phyloP scores from a whole-genome alignment of 805 yeast species.

The Kazachstania bromeliacearum region DNA sequence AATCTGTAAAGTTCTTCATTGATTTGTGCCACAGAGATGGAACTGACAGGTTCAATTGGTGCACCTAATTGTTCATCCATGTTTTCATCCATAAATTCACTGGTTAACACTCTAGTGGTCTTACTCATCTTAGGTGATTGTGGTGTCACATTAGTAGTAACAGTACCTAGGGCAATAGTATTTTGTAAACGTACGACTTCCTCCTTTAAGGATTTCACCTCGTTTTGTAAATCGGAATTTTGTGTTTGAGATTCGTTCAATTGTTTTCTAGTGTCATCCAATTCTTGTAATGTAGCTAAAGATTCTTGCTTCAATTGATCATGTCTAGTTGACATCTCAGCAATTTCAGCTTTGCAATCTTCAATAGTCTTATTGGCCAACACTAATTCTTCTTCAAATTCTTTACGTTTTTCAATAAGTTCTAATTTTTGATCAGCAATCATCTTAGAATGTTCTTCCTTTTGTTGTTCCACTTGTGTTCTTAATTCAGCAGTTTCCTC shows the following conservation, averaged over 20 bases:
- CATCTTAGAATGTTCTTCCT: conserved; percentile 41
- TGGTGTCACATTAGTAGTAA: conserved; percentile 21
- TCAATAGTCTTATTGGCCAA: conserved; percentile 48
- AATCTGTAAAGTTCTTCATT: conserved; percentile 66
- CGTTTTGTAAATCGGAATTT: conserved; percentile 55
- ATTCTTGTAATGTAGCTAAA: conserved; percentile 48
- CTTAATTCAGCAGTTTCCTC: conserved; percentile 46
- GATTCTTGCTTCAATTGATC: conserved; percentile 56
- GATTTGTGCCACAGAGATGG: conserved; percentile 52
- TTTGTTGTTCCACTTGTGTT: conserved; percentile 46
- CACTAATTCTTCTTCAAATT: conserved; percentile 46
- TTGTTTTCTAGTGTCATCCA: conserved; percentile 50
- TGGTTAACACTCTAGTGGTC: conserved; percentile 5
- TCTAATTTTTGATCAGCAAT: conserved; percentile 37
- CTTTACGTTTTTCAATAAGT: conserved; percentile 41
- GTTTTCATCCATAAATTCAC: conserved; percentile 3
- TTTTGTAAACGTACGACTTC: conserved; percentile 39
- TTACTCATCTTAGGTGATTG: conserved; percentile 28
- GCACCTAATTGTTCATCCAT: conserved; percentile 10
- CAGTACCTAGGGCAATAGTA: conserved; percentile 27
- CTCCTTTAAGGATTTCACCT: conserved; percentile 39
- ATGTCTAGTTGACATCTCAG: conserved; percentile 51
- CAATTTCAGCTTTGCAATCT: conserved; percentile 49
- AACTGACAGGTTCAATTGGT: conserved; percentile 30
- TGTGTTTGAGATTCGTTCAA: conserved; percentile 50